Evolutionary conservation across 169 alveolate genomes (phyloP).

Genomic region (Plasmodium gallinaceum): DNA sequence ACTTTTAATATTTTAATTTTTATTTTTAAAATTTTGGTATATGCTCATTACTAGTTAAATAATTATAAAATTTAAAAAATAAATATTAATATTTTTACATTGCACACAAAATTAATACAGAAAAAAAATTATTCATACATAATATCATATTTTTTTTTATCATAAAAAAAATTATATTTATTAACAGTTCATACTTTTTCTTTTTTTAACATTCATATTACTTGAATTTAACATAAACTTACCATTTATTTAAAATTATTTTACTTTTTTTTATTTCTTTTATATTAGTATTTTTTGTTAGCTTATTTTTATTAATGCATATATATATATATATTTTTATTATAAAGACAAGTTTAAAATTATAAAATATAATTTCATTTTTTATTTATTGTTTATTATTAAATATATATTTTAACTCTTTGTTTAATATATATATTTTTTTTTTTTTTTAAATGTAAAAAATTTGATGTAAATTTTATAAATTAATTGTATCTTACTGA

Average conservation of each 20-base stretch:
- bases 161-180: neutral
- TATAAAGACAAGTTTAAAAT: constrained; percentile 45
- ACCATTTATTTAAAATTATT: neutral
- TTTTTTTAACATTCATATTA: neutral
- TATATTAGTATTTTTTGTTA: neutral
- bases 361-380: constrained; percentile 7
- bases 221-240: neutral
- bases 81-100: too few species aligned
- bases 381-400: constrained; percentile 8
- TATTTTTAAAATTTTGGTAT: too few species aligned
- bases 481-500: neutral
- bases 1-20: too few species aligned
- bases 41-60: too few species aligned
- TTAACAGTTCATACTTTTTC: neutral
- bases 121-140: too few species aligned
- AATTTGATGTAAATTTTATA: constrained; percentile 3
- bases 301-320: neutral
- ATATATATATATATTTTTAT: constrained; percentile 1
- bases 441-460: constrained; percentile 5
- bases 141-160: neutral
- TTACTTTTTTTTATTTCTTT: neutral
- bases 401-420: constrained; percentile 28
- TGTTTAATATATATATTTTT: too few species aligned
- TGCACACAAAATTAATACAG: too few species aligned
- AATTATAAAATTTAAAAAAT: too few species aligned